phyloP scores from a whole-genome alignment of 1,139 yeast genomes.

The Magnusiomyces ingens region DNA sequence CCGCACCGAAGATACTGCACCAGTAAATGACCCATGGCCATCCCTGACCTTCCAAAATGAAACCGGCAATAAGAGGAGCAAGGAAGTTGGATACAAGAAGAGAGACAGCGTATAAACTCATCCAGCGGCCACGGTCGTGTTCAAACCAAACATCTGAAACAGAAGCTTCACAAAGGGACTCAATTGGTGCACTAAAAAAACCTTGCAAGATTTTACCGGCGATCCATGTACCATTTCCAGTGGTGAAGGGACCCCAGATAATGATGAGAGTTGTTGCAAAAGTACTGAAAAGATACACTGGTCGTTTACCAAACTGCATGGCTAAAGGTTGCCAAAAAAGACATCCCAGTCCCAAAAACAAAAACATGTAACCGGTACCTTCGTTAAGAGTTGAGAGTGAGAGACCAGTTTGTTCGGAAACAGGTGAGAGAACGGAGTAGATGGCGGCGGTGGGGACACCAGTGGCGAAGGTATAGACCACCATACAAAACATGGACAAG shows the following conservation, averaged over 20 bases:
- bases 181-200: slow-evolving; percentile 48
- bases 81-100: slow-evolving; percentile 74
- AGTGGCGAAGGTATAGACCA: slow-evolving; percentile 39
- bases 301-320: slow-evolving; percentile 48
- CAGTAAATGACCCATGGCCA: slow-evolving; percentile 82
- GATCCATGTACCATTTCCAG: slow-evolving; percentile 32
- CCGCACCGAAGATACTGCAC: slow-evolving; percentile 64
- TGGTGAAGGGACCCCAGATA: slow-evolving; percentile 32
- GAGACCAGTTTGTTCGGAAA: slow-evolving; percentile 38
- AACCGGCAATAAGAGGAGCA: slow-evolving; percentile 73
- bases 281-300: slow-evolving; percentile 39
- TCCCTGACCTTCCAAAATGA: slow-evolving; percentile 49
- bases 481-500: slow-evolving; percentile 33
- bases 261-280: slow-evolving; percentile 31
- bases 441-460: slow-evolving; percentile 45
- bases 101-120: slow-evolving; percentile 69
- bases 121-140: slow-evolving; percentile 68
- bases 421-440: slow-evolving; percentile 40
- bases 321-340: slow-evolving; percentile 47
- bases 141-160: slow-evolving; percentile 46
- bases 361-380: slow-evolving; percentile 48
- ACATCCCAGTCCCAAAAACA: slow-evolving; percentile 45
- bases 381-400: slow-evolving; percentile 40
- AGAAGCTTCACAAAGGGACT: slow-evolving; percentile 46
- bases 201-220: slow-evolving; percentile 43